A percentile compares a stretch with the other conserved stretches of the same genome.
Conservation (phyloP, 352 stramenopile genomes). For the Globisporangium nodosum region DNA sequence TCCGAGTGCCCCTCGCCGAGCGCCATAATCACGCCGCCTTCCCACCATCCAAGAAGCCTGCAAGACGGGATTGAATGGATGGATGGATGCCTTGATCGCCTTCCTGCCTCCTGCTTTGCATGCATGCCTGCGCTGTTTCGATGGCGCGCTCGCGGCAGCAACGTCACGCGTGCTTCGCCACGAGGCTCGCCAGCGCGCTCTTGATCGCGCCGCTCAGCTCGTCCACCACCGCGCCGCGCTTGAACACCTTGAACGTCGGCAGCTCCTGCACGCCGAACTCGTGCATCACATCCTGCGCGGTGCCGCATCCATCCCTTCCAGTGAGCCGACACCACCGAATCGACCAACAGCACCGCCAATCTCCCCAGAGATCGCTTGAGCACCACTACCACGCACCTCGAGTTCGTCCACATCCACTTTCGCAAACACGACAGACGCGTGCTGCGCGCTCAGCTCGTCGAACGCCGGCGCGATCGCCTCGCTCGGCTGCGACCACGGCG, state of each 20-base stretch:
- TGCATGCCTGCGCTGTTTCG: neutral
- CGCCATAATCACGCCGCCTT: neutral
- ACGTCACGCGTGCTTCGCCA: conserved; percentile 33
- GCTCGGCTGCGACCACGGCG: conserved; percentile 83
- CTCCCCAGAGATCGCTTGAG: neutral
- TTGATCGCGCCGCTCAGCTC: conserved; percentile 78
- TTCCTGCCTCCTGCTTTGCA: too few relatives aligned
- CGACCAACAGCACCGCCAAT: neutral
- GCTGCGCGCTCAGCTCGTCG: conserved; percentile 58
- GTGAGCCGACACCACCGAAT: neutral
- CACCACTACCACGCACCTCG: conserved; percentile 22
- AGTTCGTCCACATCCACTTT: conserved; percentile 79
- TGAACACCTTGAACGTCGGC: conserved; percentile 93
- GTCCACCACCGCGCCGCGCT: conserved; percentile 83
- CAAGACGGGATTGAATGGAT: neutral
- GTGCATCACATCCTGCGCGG: conserved; percentile 42
- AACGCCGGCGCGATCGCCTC: conserved; percentile 74
- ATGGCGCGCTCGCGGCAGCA: neutral
- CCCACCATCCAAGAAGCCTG: neutral
- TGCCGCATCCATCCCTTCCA: neutral
- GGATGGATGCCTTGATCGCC: too few relatives aligned
- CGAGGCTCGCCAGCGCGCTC: conserved; percentile 46
- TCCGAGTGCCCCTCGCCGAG: neutral
- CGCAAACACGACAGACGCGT: conserved; percentile 45
- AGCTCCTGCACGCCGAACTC: conserved; percentile 75